These are phyloP conservation scores for Parafenestella ontariensis DNA, from an alignment of 2,329 filamentous ascomycete genomes.

Conservation along the genomic window DNA sequence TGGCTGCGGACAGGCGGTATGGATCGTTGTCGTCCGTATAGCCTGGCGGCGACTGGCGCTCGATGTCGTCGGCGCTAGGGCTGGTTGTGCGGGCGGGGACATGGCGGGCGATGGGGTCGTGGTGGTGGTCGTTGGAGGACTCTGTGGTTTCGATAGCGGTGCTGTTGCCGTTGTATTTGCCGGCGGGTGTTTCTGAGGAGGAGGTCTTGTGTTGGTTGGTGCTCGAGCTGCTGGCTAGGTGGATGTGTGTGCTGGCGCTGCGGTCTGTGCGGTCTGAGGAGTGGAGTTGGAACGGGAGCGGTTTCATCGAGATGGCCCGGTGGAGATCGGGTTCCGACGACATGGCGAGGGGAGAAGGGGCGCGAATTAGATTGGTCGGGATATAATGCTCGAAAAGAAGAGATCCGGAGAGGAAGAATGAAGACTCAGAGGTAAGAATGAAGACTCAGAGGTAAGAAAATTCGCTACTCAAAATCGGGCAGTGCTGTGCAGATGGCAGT, in stretches of 20 bases:
- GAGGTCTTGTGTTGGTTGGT: slow-evolving; percentile 20
- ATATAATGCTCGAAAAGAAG: background rate
- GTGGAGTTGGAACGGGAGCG: slow-evolving; percentile 49
- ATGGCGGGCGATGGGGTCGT: slow-evolving; percentile 48
- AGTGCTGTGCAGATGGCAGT: no score
- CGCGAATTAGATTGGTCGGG: background rate
- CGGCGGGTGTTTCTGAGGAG: slow-evolving; percentile 16
- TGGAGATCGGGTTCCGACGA: slow-evolving; percentile 56
- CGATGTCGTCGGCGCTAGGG: slow-evolving; percentile 50
- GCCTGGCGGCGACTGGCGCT: slow-evolving; percentile 61
- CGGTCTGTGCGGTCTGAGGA: slow-evolving; percentile 37
- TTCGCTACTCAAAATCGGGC: background rate
- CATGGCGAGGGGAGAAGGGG: slow-evolving; percentile 32
- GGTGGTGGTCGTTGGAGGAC: slow-evolving; percentile 40
- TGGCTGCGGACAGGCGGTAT: slow-evolving; percentile 75
- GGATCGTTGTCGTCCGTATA: slow-evolving; percentile 76
- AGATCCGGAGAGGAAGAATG: background rate
- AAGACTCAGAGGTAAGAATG: background rate
- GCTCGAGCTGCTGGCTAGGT: slow-evolving; percentile 23
- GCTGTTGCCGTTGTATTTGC: slow-evolving; percentile 44
- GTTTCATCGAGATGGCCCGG: slow-evolving; percentile 57
- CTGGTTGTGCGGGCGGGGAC: slow-evolving; percentile 31
- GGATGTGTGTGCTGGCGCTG: slow-evolving; percentile 38
- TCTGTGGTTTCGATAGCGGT: slow-evolving; percentile 49
- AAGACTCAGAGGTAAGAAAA: background rate